These are phyloP conservation scores for Salix udensis DNA, from an alignment of 345 rosid species.

Conservation along the genomic window DNA sequence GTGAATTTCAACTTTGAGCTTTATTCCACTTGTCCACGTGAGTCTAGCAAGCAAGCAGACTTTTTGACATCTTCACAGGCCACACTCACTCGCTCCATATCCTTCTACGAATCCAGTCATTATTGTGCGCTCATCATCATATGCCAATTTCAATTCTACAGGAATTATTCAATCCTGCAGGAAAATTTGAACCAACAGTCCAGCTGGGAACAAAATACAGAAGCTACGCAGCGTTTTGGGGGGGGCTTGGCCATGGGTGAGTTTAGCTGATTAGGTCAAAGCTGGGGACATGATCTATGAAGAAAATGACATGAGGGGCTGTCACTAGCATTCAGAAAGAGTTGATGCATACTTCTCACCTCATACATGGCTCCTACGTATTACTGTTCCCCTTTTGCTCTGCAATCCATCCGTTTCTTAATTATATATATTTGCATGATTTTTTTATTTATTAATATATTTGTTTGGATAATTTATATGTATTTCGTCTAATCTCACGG, in stretches of 20 bases:
- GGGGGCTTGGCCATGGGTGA: background rate
- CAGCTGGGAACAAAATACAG: background rate
- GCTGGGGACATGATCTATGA: background rate
- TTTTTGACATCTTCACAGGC: background rate
- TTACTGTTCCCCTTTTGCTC: too few species aligned
- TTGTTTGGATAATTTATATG: too few species aligned
- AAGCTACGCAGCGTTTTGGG: background rate
- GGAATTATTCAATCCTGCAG: too few species aligned
- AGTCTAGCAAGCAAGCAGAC: background rate
- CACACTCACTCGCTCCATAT: background rate
- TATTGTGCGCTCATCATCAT: too few species aligned
- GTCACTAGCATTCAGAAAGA: background rate
- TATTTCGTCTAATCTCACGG: accelerated
- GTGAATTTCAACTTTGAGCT: background rate
- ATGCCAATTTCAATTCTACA: too few species aligned
- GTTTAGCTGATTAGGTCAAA: background rate
- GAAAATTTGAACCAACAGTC: too few species aligned
- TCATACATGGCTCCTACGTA: background rate
- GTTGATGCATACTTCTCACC: background rate
- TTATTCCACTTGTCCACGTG: background rate
- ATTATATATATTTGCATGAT: background rate
- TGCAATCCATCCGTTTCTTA: background rate
- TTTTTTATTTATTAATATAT: too few species aligned
- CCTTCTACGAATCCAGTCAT: background rate
- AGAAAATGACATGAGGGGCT: background rate